These are phyloP conservation scores for Hypsizygus marmoreus DNA, from an alignment of 768 basidiomycete genomes.

Conservation along the genomic window DNA sequence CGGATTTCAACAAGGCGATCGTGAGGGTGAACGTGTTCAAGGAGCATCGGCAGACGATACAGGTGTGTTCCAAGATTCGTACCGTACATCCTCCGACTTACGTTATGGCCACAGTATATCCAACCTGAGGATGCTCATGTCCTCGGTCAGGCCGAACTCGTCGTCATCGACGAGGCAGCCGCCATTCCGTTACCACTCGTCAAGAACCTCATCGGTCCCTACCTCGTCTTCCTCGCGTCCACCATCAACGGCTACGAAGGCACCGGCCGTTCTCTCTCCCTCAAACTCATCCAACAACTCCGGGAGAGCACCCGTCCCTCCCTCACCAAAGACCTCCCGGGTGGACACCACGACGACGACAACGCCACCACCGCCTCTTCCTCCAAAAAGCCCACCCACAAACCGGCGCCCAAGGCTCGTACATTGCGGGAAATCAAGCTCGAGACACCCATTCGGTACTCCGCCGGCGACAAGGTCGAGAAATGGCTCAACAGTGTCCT, in stretches of 20 bases:
- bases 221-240: conserved; percentile 98
- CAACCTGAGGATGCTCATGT: conserved; percentile 98
- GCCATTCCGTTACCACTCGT: conserved; percentile 97
- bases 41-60: conserved; percentile 93
- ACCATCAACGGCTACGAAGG: conserved; percentile 99
- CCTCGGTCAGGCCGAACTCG: conserved; percentile 94
- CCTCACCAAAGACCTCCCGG: conserved; percentile 59
- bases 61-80: conserved; percentile 51
- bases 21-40: conserved; percentile 94
- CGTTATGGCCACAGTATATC: conserved; percentile 78
- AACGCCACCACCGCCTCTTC: conserved; percentile 29
- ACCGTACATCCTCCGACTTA: not conserved
- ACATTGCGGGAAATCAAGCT: conserved; percentile 92
- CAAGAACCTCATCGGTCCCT: conserved; percentile 90
- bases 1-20: conserved; percentile 93
- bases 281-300: conserved; percentile 96
- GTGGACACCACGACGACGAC: conserved; percentile 41
- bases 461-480: conserved; percentile 84
- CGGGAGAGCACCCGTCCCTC: conserved; percentile 88
- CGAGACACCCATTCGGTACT: conserved; percentile 93
- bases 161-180: conserved; percentile 98
- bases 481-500: conserved; percentile 90
- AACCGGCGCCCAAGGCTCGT: conserved; percentile 66
- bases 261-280: conserved; percentile 95
- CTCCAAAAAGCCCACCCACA: conserved; percentile 56